Percentiles rank a stretch among this genome's conserved stretches.
These are phyloP conservation scores for Durusdinium trenchii DNA, from an alignment of 73 alveolate genomes.

Conservation along the genomic window DNA sequence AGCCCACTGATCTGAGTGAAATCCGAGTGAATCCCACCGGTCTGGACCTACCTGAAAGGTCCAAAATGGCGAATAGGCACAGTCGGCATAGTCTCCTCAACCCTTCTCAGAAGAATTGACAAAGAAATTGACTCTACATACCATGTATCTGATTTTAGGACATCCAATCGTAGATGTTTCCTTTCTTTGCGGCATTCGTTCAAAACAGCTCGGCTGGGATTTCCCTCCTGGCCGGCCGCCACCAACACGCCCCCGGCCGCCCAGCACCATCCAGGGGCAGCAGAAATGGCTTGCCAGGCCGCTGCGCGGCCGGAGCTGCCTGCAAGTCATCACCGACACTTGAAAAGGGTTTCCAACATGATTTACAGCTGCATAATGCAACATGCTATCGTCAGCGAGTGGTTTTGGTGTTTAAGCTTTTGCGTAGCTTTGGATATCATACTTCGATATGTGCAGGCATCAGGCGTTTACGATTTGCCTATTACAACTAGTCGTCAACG, in stretches of 20 bases:
- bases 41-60: not conserved
- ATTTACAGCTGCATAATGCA: too few species aligned
- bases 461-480: too few species aligned
- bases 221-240: conserved; percentile 79
- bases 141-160: not conserved
- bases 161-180: not conserved
- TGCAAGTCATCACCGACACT: too few species aligned
- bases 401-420: too few species aligned
- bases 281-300: conserved; percentile 22
- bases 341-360: too few species aligned
- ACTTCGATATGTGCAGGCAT: too few species aligned
- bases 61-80: not conserved
- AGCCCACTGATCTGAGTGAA: not conserved
- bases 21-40: not conserved
- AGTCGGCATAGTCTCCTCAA: not conserved
- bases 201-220: not conserved
- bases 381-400: too few species aligned
- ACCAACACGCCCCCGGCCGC: conserved; percentile 47
- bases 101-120: not conserved
- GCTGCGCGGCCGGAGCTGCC: conserved; percentile 50
- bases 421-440: too few species aligned
- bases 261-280: conserved; percentile 93
- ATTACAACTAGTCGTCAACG: too few species aligned
- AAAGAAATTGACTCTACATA: not conserved
- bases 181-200: not conserved